Conservation (phyloP, 257 asterid genomes). For the Penstemon davidsonii region DNA sequence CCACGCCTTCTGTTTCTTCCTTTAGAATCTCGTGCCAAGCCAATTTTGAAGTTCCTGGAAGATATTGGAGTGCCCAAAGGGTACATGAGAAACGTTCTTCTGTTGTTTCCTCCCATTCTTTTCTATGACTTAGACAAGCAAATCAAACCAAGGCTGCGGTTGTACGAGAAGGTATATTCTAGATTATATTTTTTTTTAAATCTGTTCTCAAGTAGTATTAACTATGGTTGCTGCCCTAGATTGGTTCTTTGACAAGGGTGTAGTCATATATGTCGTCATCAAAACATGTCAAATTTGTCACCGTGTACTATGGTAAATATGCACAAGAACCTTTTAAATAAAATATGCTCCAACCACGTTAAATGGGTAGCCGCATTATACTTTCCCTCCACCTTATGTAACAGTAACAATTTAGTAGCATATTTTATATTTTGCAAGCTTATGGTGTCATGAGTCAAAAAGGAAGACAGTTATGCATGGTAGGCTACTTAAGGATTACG, state of each 20-base stretch:
- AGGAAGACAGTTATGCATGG: not conserved
- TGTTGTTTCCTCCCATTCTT: constrained; percentile 76
- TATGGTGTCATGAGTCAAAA: not conserved
- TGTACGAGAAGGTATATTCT: constrained; percentile 58
- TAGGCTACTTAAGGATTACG: no score
- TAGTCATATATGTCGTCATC: not conserved
- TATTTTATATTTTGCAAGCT: not conserved
- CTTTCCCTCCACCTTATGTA: no score
- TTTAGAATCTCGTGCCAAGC: constrained; percentile 56
- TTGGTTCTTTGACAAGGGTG: constrained; percentile 11
- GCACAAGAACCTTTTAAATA: not conserved
- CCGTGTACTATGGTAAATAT: not conserved
- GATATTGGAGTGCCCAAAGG: constrained; percentile 68
- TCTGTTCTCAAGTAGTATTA: not conserved
- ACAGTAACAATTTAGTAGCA: not conserved
- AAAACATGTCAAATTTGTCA: not conserved
- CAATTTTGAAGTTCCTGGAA: constrained; percentile 57
- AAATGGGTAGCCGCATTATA: no score
- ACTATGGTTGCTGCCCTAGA: constrained; percentile 6
- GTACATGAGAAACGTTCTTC: constrained; percentile 42
- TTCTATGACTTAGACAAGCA: constrained; percentile 62
- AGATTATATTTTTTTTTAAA: not conserved
- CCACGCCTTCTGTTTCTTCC: constrained; percentile 72
- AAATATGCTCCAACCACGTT: not conserved
- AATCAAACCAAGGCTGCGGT: constrained; percentile 63